Conservation (phyloP, 2,329 filamentous ascomycete species). For the Ilyonectria sp. region DNA sequence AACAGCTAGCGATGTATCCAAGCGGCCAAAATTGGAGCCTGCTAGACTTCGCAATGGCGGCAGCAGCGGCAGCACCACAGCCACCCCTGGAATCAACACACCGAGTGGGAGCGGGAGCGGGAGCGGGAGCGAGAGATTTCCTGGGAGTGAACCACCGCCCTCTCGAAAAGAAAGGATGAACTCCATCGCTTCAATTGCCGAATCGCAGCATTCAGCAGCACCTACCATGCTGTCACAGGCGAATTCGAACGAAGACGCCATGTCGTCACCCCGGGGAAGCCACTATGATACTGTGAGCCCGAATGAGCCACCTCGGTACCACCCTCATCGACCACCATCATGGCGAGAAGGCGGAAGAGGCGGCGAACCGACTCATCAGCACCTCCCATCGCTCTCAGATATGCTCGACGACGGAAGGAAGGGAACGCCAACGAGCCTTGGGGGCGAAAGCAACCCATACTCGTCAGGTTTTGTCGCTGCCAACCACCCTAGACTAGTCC, state of each 20-base stretch:
- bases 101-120: constrained; percentile 58
- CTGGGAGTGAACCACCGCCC: constrained; percentile 64
- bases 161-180: constrained; percentile 63
- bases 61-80: constrained; percentile 58
- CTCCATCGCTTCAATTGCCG: constrained; percentile 63
- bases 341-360: constrained; percentile 46
- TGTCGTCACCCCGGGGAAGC: constrained; percentile 59
- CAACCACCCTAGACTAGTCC: constrained; percentile 49
- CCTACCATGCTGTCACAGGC: constrained; percentile 54
- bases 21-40: constrained; percentile 63
- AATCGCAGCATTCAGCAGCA: constrained; percentile 61
- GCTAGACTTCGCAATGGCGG: constrained; percentile 55
- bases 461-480: constrained; percentile 49
- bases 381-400: constrained; percentile 64
- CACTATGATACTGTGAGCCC: constrained; percentile 55
- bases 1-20: constrained; percentile 59
- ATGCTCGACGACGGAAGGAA: constrained; percentile 59
- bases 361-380: constrained; percentile 49
- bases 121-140: constrained; percentile 64
- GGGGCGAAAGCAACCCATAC: constrained; percentile 43
- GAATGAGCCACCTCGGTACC: constrained; percentile 46
- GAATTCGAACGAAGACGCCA: constrained; percentile 59
- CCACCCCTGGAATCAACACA: constrained; percentile 54
- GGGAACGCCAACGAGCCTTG: constrained; percentile 36
- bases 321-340: constrained; percentile 46